Evolutionary conservation across 345 rosid genomes (phyloP), one percentile per base, ranked within the genome.

Genomic region (Durio zibethinus): DNA sequence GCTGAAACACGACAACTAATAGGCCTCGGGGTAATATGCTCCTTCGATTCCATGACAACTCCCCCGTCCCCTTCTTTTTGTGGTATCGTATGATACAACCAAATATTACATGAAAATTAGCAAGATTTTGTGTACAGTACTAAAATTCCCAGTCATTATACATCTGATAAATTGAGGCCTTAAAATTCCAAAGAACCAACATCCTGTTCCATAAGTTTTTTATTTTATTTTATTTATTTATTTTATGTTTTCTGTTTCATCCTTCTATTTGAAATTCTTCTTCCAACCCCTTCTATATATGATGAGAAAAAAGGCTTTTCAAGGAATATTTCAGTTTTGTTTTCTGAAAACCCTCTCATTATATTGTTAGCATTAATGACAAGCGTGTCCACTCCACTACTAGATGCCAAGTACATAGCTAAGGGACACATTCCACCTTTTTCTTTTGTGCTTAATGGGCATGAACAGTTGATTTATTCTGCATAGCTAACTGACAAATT

Each of bases 1-100:
- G 72, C 92, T 73, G 98, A 94, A 82, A 97, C 99, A 43, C 85
- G 92, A 59, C 78, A 83, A 81, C 86, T 90, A 79, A 89, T 97
- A 75, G 94, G 94, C 82, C 87, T 92, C 73, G 90, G 92, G 96
- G 99, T 97, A 91, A 77, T 53, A 61, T 78, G 66, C 70, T 48
- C 1, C 42, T 40, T 56, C 45, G 10, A 43, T 36, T 54, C 53
- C 60, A 33, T 47, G 35, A 11, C 5, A 61, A 31, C 56, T 15
- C 5, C 25, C 16, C 35, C 54, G 12, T 11, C 25, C 36, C 21
- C 54, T 43, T 61, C 21, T 65, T 48, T 71, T 71, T 50, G 59
- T 48, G 27, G 21, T 68, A 68, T 50, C 20, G 23, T 23, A 25
- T 68, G 53, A 68, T 23, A 45, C 53, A 42, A 31, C 27, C 63